Evolutionary conservation across 1,284 basidiomycete species (phyloP).

Genomic region (Singerocomus rubriflavus): DNA sequence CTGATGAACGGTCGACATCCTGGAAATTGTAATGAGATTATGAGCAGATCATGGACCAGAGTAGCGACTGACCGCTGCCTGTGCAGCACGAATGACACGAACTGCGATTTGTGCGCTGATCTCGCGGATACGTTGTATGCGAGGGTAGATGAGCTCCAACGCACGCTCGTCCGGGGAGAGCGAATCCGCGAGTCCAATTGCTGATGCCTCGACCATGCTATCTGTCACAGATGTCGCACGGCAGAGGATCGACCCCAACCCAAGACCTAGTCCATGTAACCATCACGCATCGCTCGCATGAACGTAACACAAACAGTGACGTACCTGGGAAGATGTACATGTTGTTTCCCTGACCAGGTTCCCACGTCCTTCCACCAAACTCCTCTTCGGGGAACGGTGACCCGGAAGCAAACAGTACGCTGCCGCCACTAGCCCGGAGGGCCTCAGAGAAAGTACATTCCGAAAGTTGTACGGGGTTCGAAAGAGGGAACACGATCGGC

Average conservation of each 20-base stretch:
- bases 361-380: conserved; percentile 59
- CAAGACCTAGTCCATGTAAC: conserved; percentile 50
- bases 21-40: conserved; percentile 22
- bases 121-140: conserved; percentile 77
- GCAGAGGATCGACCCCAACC: conserved; percentile 74
- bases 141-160: conserved; percentile 70
- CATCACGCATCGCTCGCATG: conserved; percentile 1
- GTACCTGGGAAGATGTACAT: conserved; percentile 77
- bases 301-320: conserved; percentile 28
- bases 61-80: conserved; percentile 57
- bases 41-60: not conserved
- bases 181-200: conserved; percentile 75
- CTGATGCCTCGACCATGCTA: conserved; percentile 77
- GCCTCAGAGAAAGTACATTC: conserved; percentile 88
- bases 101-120: conserved; percentile 75
- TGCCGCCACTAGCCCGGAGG: conserved; percentile 69
- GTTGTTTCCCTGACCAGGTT: conserved; percentile 91
- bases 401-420: conserved; percentile 86
- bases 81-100: conserved; percentile 74
- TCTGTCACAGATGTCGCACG: conserved; percentile 69
- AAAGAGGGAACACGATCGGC: conserved; percentile 96
- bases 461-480: conserved; percentile 85
- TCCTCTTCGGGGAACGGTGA: conserved; percentile 79
- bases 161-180: conserved; percentile 71
- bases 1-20: conserved; percentile 57